Percentiles rank a stretch among this genome's conserved stretches.
These are phyloP conservation scores for Ganoderma leucocontextum DNA, from an alignment of 1,284 basidiomycete genomes.

Conservation along the genomic window DNA sequence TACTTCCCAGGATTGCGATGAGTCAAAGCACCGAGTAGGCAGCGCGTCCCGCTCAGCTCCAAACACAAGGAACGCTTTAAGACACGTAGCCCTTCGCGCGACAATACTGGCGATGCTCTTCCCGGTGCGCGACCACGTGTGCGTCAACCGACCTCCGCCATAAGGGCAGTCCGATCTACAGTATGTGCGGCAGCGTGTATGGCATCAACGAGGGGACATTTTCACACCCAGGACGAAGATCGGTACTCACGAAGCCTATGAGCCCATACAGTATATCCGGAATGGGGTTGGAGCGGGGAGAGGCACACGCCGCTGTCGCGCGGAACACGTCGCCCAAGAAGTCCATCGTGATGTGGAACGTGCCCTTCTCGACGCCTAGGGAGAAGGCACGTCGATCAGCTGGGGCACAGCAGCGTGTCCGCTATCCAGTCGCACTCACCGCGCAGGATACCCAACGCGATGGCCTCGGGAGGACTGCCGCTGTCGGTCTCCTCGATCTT, in stretches of 20 bases:
- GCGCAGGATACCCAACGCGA: slow-evolving; percentile 53
- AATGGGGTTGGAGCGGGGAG: slow-evolving; percentile 69
- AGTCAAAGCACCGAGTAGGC: background rate
- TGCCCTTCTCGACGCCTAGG: slow-evolving; percentile 73
- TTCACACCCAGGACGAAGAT: background rate
- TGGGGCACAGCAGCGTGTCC: background rate
- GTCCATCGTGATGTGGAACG: slow-evolving; percentile 83
- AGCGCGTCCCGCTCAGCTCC: background rate
- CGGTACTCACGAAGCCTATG: slow-evolving; percentile 53
- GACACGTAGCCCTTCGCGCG: background rate
- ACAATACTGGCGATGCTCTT: slow-evolving; percentile 55
- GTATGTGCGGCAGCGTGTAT: background rate
- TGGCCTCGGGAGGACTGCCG: slow-evolving; percentile 71
- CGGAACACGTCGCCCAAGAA: slow-evolving; percentile 76
- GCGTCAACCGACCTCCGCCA: slow-evolving; percentile 65
- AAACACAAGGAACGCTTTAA: background rate
- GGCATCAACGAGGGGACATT: too few relatives aligned
- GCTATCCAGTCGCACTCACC: slow-evolving; percentile 1
- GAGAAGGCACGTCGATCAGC: background rate
- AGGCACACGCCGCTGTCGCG: slow-evolving; percentile 71
- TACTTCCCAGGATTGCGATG: background rate
- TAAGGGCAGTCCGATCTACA: slow-evolving; percentile 57
- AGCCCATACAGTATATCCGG: slow-evolving; percentile 59
- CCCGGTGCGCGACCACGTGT: slow-evolving; percentile 51
- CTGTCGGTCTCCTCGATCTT: slow-evolving; percentile 86